Evolutionary conservation across 2,329 filamentous ascomycete genomes (phyloP).

Genomic region (Teratosphaeria nubilosa): DNA sequence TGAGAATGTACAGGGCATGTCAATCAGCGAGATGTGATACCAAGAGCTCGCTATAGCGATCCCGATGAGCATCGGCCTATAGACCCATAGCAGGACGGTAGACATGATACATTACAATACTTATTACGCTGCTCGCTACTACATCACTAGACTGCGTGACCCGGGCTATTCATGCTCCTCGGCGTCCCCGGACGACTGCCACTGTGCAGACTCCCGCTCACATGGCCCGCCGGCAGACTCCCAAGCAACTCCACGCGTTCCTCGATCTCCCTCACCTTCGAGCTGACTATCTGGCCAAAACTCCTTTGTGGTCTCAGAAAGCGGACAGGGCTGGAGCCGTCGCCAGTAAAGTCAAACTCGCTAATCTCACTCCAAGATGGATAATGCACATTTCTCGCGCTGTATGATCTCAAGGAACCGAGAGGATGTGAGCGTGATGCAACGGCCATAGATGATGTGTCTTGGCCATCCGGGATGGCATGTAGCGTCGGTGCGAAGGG

Average conservation of each 20-base stretch:
- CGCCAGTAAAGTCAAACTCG: constrained; percentile 7
- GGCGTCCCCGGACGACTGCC: neutral
- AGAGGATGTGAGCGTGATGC: neutral
- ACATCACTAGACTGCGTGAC: neutral
- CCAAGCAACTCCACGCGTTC: neutral
- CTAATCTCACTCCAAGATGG: constrained; percentile 8
- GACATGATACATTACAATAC: neutral
- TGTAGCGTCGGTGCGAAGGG: neutral
- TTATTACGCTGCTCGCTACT: neutral
- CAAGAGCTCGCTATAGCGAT: too few relatives aligned
- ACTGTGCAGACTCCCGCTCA: neutral
- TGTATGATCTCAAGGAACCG: neutral
- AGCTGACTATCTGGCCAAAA: neutral
- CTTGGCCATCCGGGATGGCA: neutral
- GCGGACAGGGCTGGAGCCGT: neutral
- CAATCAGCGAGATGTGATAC: too few relatives aligned
- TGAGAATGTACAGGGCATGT: too few relatives aligned
- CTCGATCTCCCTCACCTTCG: neutral
- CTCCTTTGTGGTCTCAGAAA: neutral
- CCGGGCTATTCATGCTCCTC: neutral
- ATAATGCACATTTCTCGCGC: constrained; percentile 3
- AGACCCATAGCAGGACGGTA: neutral
- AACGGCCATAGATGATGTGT: neutral
- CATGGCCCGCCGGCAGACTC: neutral
- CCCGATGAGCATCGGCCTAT: too few relatives aligned